These are phyloP conservation scores for Ceriops zippeliana DNA, from an alignment of 345 rosid species.

Conservation along the genomic window DNA sequence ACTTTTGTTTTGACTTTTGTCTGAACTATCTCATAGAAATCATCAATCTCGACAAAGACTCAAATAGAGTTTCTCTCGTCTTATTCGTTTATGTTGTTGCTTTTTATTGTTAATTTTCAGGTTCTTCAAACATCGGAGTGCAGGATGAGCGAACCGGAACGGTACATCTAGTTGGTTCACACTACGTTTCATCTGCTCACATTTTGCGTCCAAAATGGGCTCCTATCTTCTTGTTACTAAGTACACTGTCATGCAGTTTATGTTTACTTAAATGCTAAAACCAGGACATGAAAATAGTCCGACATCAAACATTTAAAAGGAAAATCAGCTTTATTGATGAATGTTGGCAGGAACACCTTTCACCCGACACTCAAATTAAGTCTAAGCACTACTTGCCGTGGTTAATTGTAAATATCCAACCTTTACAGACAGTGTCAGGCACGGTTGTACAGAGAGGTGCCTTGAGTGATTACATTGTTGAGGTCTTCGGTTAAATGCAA, in stretches of 20 bases:
- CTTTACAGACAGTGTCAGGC: neutral
- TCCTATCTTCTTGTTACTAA: constrained; percentile 28
- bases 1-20: neutral
- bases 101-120: constrained; percentile 37
- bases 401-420: constrained; percentile 4
- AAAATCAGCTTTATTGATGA: constrained; percentile 16
- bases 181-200: constrained; percentile 51
- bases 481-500: constrained; percentile 4
- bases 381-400: constrained; percentile 2
- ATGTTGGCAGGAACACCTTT: neutral
- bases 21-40: too few species aligned
- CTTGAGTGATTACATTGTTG: neutral
- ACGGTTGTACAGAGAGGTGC: constrained; percentile 2
- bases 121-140: constrained; percentile 91
- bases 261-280: constrained; percentile 13
- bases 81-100: neutral
- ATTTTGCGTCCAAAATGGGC: constrained; percentile 27
- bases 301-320: constrained; percentile 11
- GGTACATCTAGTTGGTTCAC: constrained; percentile 87
- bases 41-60: neutral
- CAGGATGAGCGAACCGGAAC: constrained; percentile 88
- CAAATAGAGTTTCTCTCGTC: neutral
- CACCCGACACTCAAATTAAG: constrained; percentile 7
- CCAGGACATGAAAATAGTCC: constrained; percentile 9
- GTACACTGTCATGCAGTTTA: constrained; percentile 21